phyloP scores from a whole-genome alignment of 352 stramenopile species.

The Phytophthora megakarya region DNA sequence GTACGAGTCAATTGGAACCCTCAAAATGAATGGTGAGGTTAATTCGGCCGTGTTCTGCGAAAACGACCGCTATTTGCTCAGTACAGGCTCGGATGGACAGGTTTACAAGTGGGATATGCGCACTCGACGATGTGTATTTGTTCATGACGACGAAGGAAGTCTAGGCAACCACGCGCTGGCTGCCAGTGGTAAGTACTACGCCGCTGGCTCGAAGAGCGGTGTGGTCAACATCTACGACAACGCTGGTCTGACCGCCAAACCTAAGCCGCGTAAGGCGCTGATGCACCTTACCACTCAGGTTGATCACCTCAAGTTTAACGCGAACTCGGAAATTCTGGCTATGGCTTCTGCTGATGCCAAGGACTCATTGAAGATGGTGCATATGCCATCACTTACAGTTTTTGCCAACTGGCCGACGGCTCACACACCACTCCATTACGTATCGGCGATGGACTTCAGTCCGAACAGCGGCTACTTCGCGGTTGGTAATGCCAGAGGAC shows the following conservation, averaged over 20 bases:
- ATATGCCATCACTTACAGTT: constrained; percentile 94
- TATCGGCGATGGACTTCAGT: constrained; percentile 96
- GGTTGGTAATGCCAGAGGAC: constrained; percentile 96
- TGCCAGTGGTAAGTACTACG: constrained; percentile 80
- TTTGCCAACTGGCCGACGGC: constrained; percentile 98
- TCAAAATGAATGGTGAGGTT: constrained; percentile 97
- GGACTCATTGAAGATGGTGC: constrained; percentile 95
- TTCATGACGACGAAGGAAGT: constrained; percentile 86
- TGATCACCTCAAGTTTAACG: constrained; percentile 92
- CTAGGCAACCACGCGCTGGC: constrained; percentile 84
- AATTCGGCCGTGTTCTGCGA: constrained; percentile 91
- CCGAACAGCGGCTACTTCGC: constrained; percentile 94
- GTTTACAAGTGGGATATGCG: constrained; percentile 97
- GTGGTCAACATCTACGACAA: constrained; percentile 98
- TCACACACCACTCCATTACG: constrained; percentile 96
- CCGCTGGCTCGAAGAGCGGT: constrained; percentile 95
- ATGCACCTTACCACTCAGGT: constrained; percentile 97
- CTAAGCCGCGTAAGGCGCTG: constrained; percentile 92
- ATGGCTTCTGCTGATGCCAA: constrained; percentile 92
- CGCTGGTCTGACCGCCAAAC: constrained; percentile 43
- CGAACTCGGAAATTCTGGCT: constrained; percentile 94
- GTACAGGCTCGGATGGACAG: constrained; percentile 94
- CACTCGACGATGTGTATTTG: constrained; percentile 78
- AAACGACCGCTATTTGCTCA: constrained; percentile 93
- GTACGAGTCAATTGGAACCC: constrained; percentile 92